phyloP scores from a whole-genome alignment of 352 stramenopile genomes.

The Thalassiosira gravida region DNA sequence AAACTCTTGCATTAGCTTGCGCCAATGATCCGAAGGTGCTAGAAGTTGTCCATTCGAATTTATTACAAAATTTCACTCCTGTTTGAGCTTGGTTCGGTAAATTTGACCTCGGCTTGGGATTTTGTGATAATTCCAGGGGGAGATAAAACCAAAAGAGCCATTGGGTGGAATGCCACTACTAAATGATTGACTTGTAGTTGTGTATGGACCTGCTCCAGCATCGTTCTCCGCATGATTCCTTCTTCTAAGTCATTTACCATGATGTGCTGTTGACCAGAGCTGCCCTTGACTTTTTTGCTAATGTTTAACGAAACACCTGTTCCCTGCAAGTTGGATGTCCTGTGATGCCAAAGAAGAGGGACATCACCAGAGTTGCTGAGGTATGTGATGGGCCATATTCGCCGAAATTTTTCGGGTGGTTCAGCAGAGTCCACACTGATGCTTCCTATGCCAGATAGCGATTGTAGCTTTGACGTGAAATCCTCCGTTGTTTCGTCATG shows the following conservation, averaged over 20 bases:
- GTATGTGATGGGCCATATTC: constrained; percentile 60
- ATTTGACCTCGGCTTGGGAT: constrained; percentile 56
- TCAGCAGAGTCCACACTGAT: constrained; percentile 56
- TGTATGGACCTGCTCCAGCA: constrained; percentile 86
- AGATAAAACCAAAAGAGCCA: constrained; percentile 31
- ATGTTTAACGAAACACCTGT: constrained; percentile 54
- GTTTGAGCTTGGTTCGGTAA: constrained; percentile 70
- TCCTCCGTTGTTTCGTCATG: constrained; percentile 67
- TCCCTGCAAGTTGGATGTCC: constrained; percentile 50
- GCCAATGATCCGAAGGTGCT: constrained; percentile 35
- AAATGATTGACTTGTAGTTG: constrained; percentile 44
- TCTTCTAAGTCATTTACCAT: constrained; percentile 46
- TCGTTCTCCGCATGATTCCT: constrained; percentile 88
- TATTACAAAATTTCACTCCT: constrained; percentile 72
- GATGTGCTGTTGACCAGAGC: constrained; percentile 33
- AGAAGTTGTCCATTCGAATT: constrained; percentile 65
- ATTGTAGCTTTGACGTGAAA: constrained; percentile 74
- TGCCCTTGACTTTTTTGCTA: constrained; percentile 54
- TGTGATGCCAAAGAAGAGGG: constrained; percentile 57
- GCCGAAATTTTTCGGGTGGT: constrained; percentile 27
- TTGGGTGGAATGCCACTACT: constrained; percentile 59
- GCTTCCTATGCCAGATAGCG: constrained; percentile 61
- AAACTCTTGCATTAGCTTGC: constrained; percentile 37
- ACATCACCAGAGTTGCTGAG: constrained; percentile 64
- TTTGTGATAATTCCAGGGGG: constrained; percentile 50